These are phyloP conservation scores for Solanum chilense DNA, from an alignment of 257 asterid genomes.

Conservation along the genomic window DNA sequence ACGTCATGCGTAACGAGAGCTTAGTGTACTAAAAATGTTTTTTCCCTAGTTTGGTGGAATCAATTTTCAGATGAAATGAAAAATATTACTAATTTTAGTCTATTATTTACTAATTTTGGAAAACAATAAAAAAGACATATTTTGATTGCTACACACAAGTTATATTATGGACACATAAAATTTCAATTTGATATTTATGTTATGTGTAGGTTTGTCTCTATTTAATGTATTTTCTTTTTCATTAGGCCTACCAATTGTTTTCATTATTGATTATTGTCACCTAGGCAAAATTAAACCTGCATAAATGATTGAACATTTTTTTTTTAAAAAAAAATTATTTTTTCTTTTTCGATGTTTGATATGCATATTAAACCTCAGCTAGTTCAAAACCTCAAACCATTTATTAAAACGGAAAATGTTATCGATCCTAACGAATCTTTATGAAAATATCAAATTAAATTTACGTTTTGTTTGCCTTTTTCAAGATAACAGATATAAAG, in stretches of 20 bases:
- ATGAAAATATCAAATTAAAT: rapidly evolving
- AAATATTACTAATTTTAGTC: not conserved
- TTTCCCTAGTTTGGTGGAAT: not conserved
- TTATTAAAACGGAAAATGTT: not conserved
- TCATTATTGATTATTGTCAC: not conserved
- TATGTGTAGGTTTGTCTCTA: not conserved
- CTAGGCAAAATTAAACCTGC: not conserved
- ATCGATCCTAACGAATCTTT: not conserved
- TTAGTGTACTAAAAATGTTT: not conserved
- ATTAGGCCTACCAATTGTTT: not conserved
- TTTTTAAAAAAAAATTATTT: too few relatives aligned
- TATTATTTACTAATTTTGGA: not conserved
- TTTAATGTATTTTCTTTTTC: not conserved
- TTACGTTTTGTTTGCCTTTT: too few relatives aligned
- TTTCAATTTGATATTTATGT: not conserved
- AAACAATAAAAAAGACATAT: not conserved
- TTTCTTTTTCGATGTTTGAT: not conserved
- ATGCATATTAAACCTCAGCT: rapidly evolving
- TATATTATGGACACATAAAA: not conserved
- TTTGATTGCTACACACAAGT: not conserved
- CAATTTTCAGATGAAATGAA: not conserved
- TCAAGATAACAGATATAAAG: too few relatives aligned
- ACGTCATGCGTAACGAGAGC: rapidly evolving
- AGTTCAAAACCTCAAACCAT: not conserved
- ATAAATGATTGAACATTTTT: not conserved